Base-by-base conservation (phyloP, 1,284 basidiomycete genomes). In the Trichosporon coremiiforme region DNA sequence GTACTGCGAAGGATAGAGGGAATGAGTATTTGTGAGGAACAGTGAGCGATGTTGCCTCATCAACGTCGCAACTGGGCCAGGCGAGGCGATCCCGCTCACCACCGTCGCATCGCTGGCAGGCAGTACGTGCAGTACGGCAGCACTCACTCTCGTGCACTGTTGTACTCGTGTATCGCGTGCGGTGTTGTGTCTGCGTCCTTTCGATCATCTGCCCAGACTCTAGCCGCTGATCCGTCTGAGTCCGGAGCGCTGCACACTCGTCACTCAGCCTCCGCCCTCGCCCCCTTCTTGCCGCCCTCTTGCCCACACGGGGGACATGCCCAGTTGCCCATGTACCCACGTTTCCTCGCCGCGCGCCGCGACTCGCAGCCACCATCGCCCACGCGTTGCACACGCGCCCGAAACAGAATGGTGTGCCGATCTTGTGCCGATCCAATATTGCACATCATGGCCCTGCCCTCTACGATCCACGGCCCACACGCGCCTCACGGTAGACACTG, bases 351-450 rank as follows among this genome's bases (percentile, higher is more conserved):
- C 50, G 6, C 50, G 36, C 9, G 2, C 50, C 20, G 50, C 25
- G 25, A 3, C 25, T 25, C 25, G 25, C 50, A 17, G 20, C 12
- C 20, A 20, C 50, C 10, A 4, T 22, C 22, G 50, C 50, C 50
- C 50, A 53, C 50, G 50, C 50, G 50, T 53, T 53, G n/a, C 50
- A 53, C 50, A 53, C 20, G 50, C 50, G 50, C 50, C 50, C 50
- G 50, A 53, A 2, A 53, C 50, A 53, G 50, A 53, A 53, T 22
- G 20, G 9, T 10, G 50, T 20, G 50, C 20, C 20, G 50, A 53
- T 53, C 50, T 45, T 15, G 4, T 45, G 41, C 41, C 41, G 17
- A 45, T 45, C 50, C n/a, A 53, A 53, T 53, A 53, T 53, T 8
- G 50, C 50, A 53, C 50, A 20, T 20, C 9, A 22, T 6, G 8